Evolutionary conservation across 2,329 filamentous ascomycete species (phyloP).

Genomic region (Dothidotthia symphoricarpi): DNA sequence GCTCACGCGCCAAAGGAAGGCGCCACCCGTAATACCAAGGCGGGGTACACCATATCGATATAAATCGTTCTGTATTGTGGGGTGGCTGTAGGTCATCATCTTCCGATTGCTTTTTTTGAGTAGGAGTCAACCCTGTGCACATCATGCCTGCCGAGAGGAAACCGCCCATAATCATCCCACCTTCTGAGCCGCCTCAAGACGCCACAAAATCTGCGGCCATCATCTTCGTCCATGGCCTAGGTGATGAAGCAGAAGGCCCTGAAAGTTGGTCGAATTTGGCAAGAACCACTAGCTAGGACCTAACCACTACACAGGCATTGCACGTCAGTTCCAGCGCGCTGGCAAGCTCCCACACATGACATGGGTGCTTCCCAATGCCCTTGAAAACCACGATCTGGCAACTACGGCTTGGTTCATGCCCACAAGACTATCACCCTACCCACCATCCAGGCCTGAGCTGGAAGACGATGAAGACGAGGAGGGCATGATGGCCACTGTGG

Average conservation of each 20-base stretch:
- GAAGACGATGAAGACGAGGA: slow-evolving; percentile 50
- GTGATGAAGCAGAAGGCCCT: slow-evolving; percentile 48
- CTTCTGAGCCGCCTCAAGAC: slow-evolving; percentile 34
- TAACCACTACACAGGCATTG: slow-evolving; percentile 36
- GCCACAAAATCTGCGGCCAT: slow-evolving; percentile 45
- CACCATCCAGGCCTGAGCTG: slow-evolving; percentile 43
- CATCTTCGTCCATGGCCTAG: slow-evolving; percentile 50
- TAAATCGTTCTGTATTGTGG: too few species aligned
- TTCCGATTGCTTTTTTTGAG: too few species aligned
- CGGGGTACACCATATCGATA: too few species aligned
- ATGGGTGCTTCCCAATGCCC: slow-evolving; percentile 54
- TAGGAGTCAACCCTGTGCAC: too few species aligned
- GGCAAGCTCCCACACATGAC: slow-evolving; percentile 50
- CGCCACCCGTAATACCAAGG: too few species aligned
- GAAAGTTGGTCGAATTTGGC: slow-evolving; percentile 33
- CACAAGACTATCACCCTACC: slow-evolving; percentile 42
- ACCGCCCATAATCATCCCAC: slow-evolving; percentile 41
- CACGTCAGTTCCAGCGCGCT: slow-evolving; percentile 50
- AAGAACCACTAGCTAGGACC: neutral
- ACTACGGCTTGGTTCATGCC: slow-evolving; percentile 51
- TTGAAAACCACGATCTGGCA: slow-evolving; percentile 47
- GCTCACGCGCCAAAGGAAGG: too few species aligned
- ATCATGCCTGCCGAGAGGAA: neutral
- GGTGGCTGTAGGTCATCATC: too few species aligned
- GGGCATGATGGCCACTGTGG: slow-evolving; percentile 43